Percentiles rank a stretch among this genome's conserved stretches.
phyloP scores from a whole-genome alignment of 306 rosid genomes.

The Corylus americana region DNA sequence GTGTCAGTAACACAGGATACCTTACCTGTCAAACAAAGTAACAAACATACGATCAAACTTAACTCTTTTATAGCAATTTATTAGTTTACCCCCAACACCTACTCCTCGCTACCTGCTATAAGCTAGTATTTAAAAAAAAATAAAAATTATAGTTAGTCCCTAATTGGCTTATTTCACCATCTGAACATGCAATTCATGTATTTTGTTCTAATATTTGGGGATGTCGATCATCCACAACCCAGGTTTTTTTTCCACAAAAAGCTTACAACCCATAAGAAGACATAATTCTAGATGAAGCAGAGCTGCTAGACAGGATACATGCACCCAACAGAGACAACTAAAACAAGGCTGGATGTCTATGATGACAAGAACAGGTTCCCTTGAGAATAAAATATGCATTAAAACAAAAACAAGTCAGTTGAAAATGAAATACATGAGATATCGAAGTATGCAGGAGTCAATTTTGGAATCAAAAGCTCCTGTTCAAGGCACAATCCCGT shows the following conservation, averaged over 20 bases:
- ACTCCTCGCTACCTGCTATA: conserved; percentile 4
- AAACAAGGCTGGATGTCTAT: not conserved
- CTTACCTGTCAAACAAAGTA: conserved; percentile 72
- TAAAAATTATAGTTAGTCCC: not conserved
- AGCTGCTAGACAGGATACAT: not conserved
- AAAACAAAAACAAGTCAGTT: not conserved
- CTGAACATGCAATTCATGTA: not conserved
- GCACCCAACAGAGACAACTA: not conserved
- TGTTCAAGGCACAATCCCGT: not conserved
- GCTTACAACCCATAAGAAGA: not conserved
- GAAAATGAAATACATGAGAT: not conserved
- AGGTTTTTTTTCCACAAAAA: not conserved
- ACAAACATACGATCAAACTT: conserved; percentile 16
- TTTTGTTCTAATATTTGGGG: not conserved
- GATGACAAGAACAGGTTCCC: not conserved
- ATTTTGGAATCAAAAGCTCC: not conserved
- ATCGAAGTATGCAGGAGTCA: not conserved
- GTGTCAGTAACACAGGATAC: conserved; percentile 94
- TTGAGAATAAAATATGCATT: not conserved
- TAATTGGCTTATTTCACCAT: not conserved
- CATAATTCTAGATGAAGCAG: not conserved
- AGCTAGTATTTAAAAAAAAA: not conserved
- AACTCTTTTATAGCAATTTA: conserved; percentile 14
- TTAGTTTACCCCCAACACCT: conserved; percentile 6
- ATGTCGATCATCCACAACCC: not conserved